Evolutionary conservation across 139 green algal species (phyloP), one percentile per base, ranked within the genome.

Genomic region (Zygnema cylindricum): DNA sequence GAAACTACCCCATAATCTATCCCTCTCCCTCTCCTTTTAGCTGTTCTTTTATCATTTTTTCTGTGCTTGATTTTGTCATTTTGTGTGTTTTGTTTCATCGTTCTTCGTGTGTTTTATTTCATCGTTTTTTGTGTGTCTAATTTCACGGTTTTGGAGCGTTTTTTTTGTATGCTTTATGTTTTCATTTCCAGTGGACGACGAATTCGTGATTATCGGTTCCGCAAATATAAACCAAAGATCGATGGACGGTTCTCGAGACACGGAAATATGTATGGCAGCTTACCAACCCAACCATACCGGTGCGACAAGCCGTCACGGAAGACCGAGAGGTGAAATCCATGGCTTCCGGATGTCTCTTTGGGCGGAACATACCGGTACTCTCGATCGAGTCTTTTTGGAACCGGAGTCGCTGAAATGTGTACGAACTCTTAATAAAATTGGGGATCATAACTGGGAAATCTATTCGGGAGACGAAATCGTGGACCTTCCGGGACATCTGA

Each of bases 181-280:
- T 25, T 30, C 30, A 30, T 79, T 86, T 55, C 49, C 69, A 82
- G 86, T 92, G 85, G 94, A 96, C 35, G 93, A 95, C 73, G 92
- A 94, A 76, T 94, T 93, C 32, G 71, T 93, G 25, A 91, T 95
- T 55, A 75, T 95, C 33, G 94, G 94, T 22, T 92, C 76, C 1
- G 93, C 93, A 57, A 95, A 96, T 40, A 91, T 92, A 55, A 96
- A 95, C 81, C 79, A 90, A 81, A 77, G 86, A 0, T 90, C 84
- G 32, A 41, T 77, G 63, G 84, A 82, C 22, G 94, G 93, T 69
- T 82, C 69, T 1, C 82, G 94, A 0, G 93, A 96, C 91, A 95
- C 91, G 16, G 94, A 95, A 91, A 88, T 95, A 1, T 88, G 86
- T 33, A 91, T 94, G 21, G 93, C 89, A 1, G 76, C 81, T 0